Base-by-base conservation (phyloP, 2,329 filamentous ascomycete genomes). In the Stemphylium lycopersici region DNA sequence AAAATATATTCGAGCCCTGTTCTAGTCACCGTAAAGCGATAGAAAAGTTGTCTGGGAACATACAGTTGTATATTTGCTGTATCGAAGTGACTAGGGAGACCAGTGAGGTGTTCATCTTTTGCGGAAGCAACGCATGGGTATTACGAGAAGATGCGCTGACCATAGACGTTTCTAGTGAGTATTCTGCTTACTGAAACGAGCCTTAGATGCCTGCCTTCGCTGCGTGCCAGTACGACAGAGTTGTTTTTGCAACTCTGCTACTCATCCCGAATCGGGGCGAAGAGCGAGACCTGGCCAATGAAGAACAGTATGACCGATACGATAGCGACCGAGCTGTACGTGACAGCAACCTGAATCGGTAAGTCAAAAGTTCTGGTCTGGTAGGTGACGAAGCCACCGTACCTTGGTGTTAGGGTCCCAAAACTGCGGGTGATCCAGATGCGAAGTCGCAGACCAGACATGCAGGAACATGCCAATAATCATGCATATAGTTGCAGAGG, bases 401-500 rank as follows among this genome's bases (percentile, higher is more conserved):
- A 70, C 70, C 61, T 72, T 74, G 1, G 64, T 63, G 41, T 74
- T 69, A 22, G 60, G 58, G 39, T 75, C 67, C 71, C 68, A 75
- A 59, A 68, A 65, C 8, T 50, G 31, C n/a, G 62, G 58, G 48
- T 58, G 48, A 6, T 65, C 43, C 26, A 66, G 45, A 15, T 67
- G 58, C 16, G 56, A 57, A 12, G 70, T 71, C 6, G 73, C 72
- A 18, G 60, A 66, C 75, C 75, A 77, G 11, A 76, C 69, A 53
- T 76, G 68, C n/a, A 75, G 42, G 31, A 72, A 76, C 70, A 76
- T 72, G 2, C 75, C 74, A 6, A 68, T 45, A 20, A 77, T 66
- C 74, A 77, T 76, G n/a, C 66, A 70, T 1, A 76, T 43, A 4
- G 71, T 71, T 6, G 70, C 67, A 3, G 62, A 63, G 0, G 72